Conservation (phyloP, 257 asterid genomes). For the Solanum sitiens region DNA sequence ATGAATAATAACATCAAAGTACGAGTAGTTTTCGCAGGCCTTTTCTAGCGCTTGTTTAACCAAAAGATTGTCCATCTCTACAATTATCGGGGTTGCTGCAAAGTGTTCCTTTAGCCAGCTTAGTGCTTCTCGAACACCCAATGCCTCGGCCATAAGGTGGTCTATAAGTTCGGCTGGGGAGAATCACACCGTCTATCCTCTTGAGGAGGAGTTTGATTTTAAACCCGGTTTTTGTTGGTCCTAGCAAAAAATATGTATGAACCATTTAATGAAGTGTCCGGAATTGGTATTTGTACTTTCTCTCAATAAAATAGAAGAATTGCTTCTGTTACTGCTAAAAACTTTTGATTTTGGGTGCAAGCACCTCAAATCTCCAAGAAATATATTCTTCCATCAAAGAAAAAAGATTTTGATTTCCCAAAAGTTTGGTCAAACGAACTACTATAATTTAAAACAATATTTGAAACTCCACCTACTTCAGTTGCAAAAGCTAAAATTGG, state of each 20-base stretch:
- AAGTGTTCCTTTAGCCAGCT: too few species aligned
- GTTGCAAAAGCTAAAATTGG: background rate
- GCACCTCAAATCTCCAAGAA: background rate
- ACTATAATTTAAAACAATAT: background rate
- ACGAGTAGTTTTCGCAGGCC: too few species aligned
- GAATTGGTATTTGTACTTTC: background rate
- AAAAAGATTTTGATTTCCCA: background rate
- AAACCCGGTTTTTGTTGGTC: fast-evolving
- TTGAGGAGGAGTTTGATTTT: too few species aligned
- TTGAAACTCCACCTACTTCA: background rate
- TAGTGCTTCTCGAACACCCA: too few species aligned
- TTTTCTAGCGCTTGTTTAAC: too few species aligned
- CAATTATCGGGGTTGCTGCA: too few species aligned
- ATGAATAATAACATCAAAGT: too few species aligned
- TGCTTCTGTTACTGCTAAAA: background rate
- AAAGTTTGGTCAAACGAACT: background rate
- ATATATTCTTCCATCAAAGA: too few species aligned
- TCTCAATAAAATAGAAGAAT: background rate
- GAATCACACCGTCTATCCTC: fast-evolving
- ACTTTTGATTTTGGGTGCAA: background rate
- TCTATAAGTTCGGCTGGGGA: too few species aligned
- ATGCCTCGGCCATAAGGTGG: too few species aligned
- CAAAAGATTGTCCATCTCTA: too few species aligned
- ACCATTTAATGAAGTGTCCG: too few species aligned
- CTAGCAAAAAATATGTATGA: fast-evolving